phyloP scores from a whole-genome alignment of 768 basidiomycete genomes.

The Russula griseocarnosa region DNA sequence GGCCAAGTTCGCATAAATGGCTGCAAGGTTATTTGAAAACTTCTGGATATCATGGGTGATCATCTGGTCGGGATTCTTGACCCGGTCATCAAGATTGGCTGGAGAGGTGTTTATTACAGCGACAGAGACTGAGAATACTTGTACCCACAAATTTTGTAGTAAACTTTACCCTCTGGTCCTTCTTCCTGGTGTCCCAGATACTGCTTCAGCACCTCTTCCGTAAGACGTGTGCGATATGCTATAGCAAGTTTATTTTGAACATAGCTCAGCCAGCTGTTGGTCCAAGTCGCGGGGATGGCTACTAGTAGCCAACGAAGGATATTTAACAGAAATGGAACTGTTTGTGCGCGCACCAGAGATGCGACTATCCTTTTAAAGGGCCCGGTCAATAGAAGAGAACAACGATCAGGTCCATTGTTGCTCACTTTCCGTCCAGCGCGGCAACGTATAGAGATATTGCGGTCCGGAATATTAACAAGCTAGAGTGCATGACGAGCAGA shows the following conservation, averaged over 20 bases:
- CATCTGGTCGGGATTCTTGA: slow-evolving; percentile 98
- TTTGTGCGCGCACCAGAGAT: slow-evolving; percentile 84
- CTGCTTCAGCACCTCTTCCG: slow-evolving; percentile 71
- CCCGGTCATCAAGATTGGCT: slow-evolving; percentile 94
- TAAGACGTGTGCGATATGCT: slow-evolving; percentile 83
- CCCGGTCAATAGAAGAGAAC: slow-evolving; percentile 14
- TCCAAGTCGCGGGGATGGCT: slow-evolving; percentile 90
- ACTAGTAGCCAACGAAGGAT: slow-evolving; percentile 88
- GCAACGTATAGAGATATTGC: slow-evolving; percentile 93
- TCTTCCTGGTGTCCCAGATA: slow-evolving; percentile 77
- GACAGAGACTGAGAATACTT: neutral
- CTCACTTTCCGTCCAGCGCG: slow-evolving; percentile 81
- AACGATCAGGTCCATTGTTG: neutral
- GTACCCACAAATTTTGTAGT: slow-evolving; percentile 82
- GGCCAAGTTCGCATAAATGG: slow-evolving; percentile 90
- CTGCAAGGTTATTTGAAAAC: slow-evolving; percentile 85
- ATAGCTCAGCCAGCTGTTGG: slow-evolving; percentile 88
- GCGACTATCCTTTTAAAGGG: slow-evolving; percentile 73
- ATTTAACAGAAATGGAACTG: slow-evolving; percentile 72
- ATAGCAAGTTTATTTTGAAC: slow-evolving; percentile 91
- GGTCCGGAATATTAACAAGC: slow-evolving; percentile 83
- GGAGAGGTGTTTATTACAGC: neutral
- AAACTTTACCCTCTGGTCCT: slow-evolving; percentile 71
- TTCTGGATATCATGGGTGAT: slow-evolving; percentile 94
- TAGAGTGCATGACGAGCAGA: slow-evolving; percentile 83